These are phyloP conservation scores for Saccharomycopsis capsularis DNA, from an alignment of 805 yeast species.

Conservation along the genomic window DNA sequence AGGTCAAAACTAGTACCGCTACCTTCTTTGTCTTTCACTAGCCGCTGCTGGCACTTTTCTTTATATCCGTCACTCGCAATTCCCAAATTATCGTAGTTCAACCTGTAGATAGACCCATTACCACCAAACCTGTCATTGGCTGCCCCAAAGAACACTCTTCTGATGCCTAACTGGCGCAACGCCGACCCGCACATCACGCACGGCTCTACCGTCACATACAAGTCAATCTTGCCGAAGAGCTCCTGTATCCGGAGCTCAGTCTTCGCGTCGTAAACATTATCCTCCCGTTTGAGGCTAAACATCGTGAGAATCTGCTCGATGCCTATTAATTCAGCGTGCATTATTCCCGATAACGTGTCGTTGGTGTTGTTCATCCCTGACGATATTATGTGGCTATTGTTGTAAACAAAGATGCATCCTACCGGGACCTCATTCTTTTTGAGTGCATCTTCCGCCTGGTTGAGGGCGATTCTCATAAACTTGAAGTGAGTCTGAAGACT, in stretches of 20 bases:
- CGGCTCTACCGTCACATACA: conserved; percentile 96
- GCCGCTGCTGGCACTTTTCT: not conserved
- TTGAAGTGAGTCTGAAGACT: conserved; percentile 25
- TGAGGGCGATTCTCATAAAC: conserved; percentile 46
- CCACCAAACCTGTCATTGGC: conserved; percentile 96
- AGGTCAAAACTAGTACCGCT: conserved; percentile 5
- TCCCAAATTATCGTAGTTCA: conserved; percentile 41
- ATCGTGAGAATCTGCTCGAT: conserved; percentile 46
- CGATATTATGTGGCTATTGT: conserved; percentile 48
- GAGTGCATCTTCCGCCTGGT: conserved; percentile 59
- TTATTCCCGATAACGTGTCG: conserved; percentile 73
- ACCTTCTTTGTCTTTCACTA: conserved; percentile 2
- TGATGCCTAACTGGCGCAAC: conserved; percentile 68
- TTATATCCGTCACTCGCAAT: conserved; percentile 20
- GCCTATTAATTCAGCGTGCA: conserved; percentile 90
- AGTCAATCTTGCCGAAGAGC: conserved; percentile 48
- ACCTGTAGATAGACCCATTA: conserved; percentile 74
- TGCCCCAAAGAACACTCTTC: conserved; percentile 79
- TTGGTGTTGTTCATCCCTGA: conserved; percentile 85
- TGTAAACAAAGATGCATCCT: conserved; percentile 63
- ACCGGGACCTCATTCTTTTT: conserved; percentile 75
- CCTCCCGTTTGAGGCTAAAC: conserved; percentile 21
- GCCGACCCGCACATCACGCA: conserved; percentile 98
- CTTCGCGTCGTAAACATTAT: conserved; percentile 20
- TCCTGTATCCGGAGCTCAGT: conserved; percentile 24